Percentiles rank a stretch among this genome's conserved stretches.
Evolutionary conservation across 1,284 basidiomycete genomes (phyloP).

Genomic region (Vanrija humicola): DNA sequence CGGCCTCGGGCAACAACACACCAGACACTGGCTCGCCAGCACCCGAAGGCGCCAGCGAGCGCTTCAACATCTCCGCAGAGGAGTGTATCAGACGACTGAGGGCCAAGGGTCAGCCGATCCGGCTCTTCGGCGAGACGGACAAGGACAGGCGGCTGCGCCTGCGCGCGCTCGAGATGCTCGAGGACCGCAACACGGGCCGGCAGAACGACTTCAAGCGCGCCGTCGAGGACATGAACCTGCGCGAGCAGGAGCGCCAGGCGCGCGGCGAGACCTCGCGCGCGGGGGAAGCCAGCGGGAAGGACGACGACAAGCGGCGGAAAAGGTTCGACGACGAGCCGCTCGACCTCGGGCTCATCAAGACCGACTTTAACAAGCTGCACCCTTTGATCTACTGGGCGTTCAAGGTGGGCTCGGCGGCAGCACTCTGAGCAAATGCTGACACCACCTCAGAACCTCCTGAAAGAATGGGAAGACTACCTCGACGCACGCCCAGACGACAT

Average conservation of each 20-base stretch:
- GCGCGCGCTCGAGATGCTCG: constrained; percentile 88
- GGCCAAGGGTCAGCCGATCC: constrained; percentile 86
- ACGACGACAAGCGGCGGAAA: constrained; percentile 7
- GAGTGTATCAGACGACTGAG: constrained; percentile 86
- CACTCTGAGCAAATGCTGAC: background rate
- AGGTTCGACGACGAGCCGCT: constrained; percentile 16
- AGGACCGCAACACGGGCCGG: constrained; percentile 62
- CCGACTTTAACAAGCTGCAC: constrained; percentile 92
- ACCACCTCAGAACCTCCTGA: constrained; percentile 60
- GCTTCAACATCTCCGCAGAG: constrained; percentile 87
- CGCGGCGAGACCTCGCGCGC: constrained; percentile 8
- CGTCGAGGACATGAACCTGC: constrained; percentile 64
- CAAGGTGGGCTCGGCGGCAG: constrained; percentile 55
- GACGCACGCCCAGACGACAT: constrained; percentile 74
- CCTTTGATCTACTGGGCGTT: constrained; percentile 96
- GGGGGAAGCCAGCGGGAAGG: background rate
- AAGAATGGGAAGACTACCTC: constrained; percentile 95
- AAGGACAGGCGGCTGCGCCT: constrained; percentile 85
- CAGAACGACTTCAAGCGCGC: constrained; percentile 93
- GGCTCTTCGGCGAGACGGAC: constrained; percentile 91
- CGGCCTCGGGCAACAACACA: constrained; percentile 16
- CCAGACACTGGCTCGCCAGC: constrained; percentile 26
- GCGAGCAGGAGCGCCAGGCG: constrained; percentile 60
- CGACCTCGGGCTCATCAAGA: constrained; percentile 77
- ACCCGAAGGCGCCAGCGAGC: constrained; percentile 43